Evolutionary conservation across 2,329 filamentous ascomycete genomes (phyloP).

Genomic region (Cercospora berteroae): DNA sequence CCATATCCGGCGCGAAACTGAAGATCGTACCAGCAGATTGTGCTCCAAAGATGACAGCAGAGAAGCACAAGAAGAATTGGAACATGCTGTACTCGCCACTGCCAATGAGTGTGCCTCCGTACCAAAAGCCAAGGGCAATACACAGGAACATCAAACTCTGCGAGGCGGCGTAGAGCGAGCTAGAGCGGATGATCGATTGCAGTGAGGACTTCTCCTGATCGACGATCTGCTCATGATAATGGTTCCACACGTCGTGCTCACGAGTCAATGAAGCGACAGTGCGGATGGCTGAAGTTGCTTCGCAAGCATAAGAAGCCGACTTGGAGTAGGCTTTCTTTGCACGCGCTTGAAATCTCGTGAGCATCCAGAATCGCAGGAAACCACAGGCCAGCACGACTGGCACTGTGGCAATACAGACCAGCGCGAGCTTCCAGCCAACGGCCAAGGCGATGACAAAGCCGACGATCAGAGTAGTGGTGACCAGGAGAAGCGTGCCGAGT

Average conservation of each 20-base stretch:
- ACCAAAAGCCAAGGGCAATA: constrained; percentile 90
- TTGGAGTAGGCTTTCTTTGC: constrained; percentile 76
- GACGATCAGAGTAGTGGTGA: constrained; percentile 73
- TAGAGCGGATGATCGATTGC: constrained; percentile 72
- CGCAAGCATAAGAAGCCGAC: constrained; percentile 84
- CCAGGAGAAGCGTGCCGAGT: constrained; percentile 80
- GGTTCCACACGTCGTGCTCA: constrained; percentile 72
- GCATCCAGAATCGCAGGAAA: constrained; percentile 84
- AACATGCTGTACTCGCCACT: constrained; percentile 70
- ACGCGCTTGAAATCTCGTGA: constrained; percentile 73
- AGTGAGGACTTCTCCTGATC: constrained; percentile 66
- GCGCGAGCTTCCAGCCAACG: constrained; percentile 82
- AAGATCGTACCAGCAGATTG: constrained; percentile 90
- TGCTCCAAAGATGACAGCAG: constrained; percentile 82
- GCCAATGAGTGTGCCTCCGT: constrained; percentile 74
- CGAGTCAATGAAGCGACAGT: constrained; percentile 89
- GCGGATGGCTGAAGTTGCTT: constrained; percentile 89
- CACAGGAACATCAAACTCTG: constrained; percentile 82
- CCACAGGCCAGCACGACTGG: constrained; percentile 76
- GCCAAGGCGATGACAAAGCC: constrained; percentile 68
- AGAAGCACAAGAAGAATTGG: constrained; percentile 91
- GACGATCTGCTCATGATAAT: constrained; percentile 68
- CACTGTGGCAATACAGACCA: constrained; percentile 77
- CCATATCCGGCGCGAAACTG: constrained; percentile 87
- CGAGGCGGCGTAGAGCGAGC: constrained; percentile 74